Evolutionary conservation across 1,284 basidiomycete genomes (phyloP).

Genomic region (Wallemia ichthyophaga): DNA sequence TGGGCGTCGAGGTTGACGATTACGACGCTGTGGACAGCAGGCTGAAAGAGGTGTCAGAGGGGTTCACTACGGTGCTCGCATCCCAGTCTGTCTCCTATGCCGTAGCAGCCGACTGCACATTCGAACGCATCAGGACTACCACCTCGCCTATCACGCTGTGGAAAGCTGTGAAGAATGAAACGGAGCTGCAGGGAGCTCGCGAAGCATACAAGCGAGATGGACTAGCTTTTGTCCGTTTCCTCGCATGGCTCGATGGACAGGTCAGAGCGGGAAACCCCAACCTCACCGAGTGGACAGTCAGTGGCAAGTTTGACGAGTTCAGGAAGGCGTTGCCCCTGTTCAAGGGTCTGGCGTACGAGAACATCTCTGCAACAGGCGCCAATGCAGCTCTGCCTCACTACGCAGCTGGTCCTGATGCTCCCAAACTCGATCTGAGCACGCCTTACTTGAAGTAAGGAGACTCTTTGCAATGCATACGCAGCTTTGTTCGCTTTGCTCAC

Average conservation of each 20-base stretch:
- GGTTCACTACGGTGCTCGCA: slow-evolving; percentile 20
- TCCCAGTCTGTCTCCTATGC: slow-evolving; percentile 4
- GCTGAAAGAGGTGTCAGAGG: slow-evolving; percentile 10
- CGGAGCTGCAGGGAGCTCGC: slow-evolving; percentile 68
- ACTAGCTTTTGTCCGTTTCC: slow-evolving; percentile 53
- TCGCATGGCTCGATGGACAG: slow-evolving; percentile 76
- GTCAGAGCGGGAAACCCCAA: slow-evolving; percentile 28
- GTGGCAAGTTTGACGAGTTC: slow-evolving; percentile 35
- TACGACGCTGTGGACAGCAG: slow-evolving; percentile 23
- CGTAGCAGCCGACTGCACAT: slow-evolving; percentile 2
- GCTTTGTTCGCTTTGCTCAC: slow-evolving; percentile 14
- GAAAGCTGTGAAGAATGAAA: slow-evolving; percentile 67
- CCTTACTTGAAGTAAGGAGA: not conserved
- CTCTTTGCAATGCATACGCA: too few species aligned
- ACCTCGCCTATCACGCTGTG: slow-evolving; percentile 43
- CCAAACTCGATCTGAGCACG: not conserved
- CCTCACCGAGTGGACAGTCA: slow-evolving; percentile 51
- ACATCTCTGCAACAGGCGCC: slow-evolving; percentile 67
- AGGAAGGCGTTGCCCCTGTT: slow-evolving; percentile 41
- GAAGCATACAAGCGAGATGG: slow-evolving; percentile 72
- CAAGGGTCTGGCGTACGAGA: slow-evolving; percentile 64
- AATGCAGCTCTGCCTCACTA: slow-evolving; percentile 32
- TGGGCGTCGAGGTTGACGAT: slow-evolving; percentile 32
- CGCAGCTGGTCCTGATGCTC: not conserved
- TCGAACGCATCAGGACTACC: not conserved